Conservation (phyloP, 805 yeast species). For the Cyberlindnera xylosilytica region DNA sequence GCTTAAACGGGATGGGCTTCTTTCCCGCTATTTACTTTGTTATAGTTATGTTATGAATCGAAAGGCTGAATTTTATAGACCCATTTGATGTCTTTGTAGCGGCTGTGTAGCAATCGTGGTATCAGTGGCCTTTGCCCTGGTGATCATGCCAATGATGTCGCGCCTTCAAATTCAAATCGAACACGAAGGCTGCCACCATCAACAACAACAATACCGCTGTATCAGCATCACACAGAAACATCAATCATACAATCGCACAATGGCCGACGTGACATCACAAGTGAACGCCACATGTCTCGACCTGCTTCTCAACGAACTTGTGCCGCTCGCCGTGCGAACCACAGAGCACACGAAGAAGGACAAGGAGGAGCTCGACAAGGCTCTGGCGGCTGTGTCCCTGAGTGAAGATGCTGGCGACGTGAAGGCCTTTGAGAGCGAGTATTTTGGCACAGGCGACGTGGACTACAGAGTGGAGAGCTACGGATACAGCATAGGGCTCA, state of each 20-base stretch:
- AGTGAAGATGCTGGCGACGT: slow-evolving; percentile 39
- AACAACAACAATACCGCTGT: no score
- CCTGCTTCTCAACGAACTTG: slow-evolving; percentile 68
- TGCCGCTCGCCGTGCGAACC: slow-evolving; percentile 68
- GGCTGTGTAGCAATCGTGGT: no score
- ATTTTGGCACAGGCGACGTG: slow-evolving; percentile 45
- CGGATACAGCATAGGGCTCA: slow-evolving; percentile 69
- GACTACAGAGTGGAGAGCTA: slow-evolving; percentile 59
- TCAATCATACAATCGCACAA: background rate
- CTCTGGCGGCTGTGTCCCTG: slow-evolving; percentile 13
- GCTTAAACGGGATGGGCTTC: slow-evolving; percentile 42
- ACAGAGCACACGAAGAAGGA: slow-evolving; percentile 40
- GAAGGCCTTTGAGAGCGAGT: slow-evolving; percentile 34
- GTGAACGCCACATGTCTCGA: slow-evolving; percentile 59
- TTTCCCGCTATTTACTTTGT: background rate
- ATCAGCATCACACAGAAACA: background rate
- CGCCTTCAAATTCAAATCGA: no score
- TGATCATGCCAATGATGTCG: no score
- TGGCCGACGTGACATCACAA: slow-evolving; percentile 8
- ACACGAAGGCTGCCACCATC: no score
- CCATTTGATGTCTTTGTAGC: no score
- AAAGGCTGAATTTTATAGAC: no score
- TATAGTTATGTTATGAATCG: no score
- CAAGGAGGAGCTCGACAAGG: slow-evolving; percentile 12
- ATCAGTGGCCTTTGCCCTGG: no score